Evolutionary conservation across 2,329 filamentous ascomycete species (phyloP).

Genomic region (Teratosphaeria zuluensis): DNA sequence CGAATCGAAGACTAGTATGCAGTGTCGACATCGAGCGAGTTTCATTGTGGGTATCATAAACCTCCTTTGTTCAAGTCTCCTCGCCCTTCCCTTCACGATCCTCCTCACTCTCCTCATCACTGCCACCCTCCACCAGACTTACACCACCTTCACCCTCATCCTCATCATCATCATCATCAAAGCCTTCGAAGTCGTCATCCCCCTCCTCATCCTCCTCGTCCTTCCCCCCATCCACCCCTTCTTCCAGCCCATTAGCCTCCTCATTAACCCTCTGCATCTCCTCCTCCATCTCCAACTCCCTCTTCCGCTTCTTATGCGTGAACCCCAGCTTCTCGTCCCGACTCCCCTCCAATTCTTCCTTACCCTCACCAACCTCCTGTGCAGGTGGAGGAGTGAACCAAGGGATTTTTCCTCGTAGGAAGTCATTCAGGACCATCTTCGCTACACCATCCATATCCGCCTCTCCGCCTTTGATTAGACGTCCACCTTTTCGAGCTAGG

Average conservation of each 20-base stretch:
- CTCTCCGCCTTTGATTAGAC: conserved; percentile 84
- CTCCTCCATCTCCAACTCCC: conserved; percentile 29
- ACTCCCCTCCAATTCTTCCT: conserved; percentile 41
- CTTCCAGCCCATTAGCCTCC: neutral
- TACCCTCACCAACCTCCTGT: conserved; percentile 31
- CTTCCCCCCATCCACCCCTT: neutral
- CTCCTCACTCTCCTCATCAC: neutral
- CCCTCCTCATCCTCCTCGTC: neutral
- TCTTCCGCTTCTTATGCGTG: conserved; percentile 71
- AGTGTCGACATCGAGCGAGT: neutral
- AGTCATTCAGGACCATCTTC: conserved; percentile 95
- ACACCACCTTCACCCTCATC: neutral
- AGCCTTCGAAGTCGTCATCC: neutral
- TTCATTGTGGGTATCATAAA: neutral
- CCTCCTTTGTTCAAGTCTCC: neutral
- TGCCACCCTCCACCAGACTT: neutral
- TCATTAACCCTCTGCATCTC: conserved; percentile 10
- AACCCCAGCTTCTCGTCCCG: conserved; percentile 73
- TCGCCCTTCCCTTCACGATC: neutral
- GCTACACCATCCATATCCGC: conserved; percentile 90
- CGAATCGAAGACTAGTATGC: too few relatives aligned
- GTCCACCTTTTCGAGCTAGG: conserved; percentile 75
- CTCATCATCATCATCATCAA: neutral
- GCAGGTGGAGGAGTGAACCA: conserved; percentile 82
- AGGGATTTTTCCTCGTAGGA: conserved; percentile 86